A percentile compares a stretch with the other conserved stretches of the same genome.
These are phyloP conservation scores for Vaccinium macrocarpon DNA, from an alignment of 148 eudicot genomes.

Conservation along the genomic window DNA sequence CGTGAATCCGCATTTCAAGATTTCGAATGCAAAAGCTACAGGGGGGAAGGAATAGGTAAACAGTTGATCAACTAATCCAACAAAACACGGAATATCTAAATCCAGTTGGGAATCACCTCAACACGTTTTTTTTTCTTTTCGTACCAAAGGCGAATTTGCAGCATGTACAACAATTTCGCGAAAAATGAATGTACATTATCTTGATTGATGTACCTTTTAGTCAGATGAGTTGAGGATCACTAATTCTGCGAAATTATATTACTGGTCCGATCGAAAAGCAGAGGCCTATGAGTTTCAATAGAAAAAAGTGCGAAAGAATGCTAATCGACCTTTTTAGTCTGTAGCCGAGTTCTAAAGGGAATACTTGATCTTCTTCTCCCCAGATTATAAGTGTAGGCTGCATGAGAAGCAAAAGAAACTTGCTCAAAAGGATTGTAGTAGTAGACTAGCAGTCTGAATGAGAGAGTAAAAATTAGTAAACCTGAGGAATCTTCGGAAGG, in stretches of 20 bases:
- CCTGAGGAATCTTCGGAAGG: slow-evolving; percentile 72
- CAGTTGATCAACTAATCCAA: neutral
- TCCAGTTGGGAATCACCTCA: neutral
- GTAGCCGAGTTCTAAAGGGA: slow-evolving; percentile 69
- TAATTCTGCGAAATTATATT: neutral
- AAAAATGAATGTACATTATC: neutral
- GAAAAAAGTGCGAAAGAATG: neutral
- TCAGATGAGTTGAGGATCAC: neutral
- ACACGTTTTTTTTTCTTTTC: neutral
- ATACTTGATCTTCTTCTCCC: slow-evolving; percentile 82
- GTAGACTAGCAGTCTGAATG: neutral
- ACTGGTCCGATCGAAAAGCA: neutral
- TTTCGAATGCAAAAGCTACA: neutral
- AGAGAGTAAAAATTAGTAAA: slow-evolving; percentile 11
- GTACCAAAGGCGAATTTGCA: neutral
- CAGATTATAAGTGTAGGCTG: slow-evolving; percentile 83
- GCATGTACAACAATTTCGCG: neutral
- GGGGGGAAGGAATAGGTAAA: neutral
- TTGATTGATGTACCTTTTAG: neutral
- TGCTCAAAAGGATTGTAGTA: neutral
- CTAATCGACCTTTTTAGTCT: slow-evolving; percentile 55
- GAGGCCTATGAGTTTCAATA: neutral
- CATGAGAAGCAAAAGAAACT: neutral
- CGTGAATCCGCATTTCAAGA: neutral
- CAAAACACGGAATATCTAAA: too few species aligned